phyloP scores from a whole-genome alignment of 139 green algal genomes.

The Coelastrella sp. region DNA sequence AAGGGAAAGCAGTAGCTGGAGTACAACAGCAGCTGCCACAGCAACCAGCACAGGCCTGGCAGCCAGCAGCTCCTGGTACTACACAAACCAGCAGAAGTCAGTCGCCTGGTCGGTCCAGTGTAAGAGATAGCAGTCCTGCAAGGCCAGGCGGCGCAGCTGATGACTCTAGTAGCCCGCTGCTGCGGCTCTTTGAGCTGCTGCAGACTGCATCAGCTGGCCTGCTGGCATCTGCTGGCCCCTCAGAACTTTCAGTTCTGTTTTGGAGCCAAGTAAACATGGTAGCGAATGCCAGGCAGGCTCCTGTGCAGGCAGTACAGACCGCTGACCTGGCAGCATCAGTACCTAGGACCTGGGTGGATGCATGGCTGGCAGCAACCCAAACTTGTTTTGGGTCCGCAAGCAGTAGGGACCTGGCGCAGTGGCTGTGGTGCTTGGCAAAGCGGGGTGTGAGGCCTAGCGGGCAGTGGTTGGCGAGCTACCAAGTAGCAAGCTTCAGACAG shows the following conservation, averaged over 20 bases:
- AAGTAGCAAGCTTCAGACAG: conserved; percentile 41
- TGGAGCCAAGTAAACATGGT: conserved; percentile 30
- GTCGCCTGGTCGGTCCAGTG: too few species aligned
- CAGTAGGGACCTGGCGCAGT: conserved; percentile 40
- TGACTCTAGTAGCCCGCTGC: neutral
- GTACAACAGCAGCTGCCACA: conserved; percentile 13
- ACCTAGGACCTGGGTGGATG: conserved; percentile 39
- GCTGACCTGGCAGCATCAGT: neutral
- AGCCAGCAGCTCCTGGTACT: neutral
- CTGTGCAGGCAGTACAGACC: neutral
- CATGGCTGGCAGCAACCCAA: conserved; percentile 34
- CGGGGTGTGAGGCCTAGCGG: conserved; percentile 7
- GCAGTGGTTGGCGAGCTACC: conserved; percentile 43
- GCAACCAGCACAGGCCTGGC: neutral
- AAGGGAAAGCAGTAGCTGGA: neutral
- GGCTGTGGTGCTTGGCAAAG: conserved; percentile 32
- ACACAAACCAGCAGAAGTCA: neutral
- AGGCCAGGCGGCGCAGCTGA: neutral
- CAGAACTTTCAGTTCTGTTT: conserved; percentile 25
- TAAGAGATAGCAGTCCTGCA: neutral
- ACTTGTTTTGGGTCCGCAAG: neutral
- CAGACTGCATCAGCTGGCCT: conserved; percentile 13
- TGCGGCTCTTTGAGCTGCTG: neutral
- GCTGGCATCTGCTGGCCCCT: conserved; percentile 15
- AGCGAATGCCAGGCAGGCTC: neutral